Conservation (phyloP, 2,329 filamentous ascomycete genomes). For the Xylaria arbuscula region DNA sequence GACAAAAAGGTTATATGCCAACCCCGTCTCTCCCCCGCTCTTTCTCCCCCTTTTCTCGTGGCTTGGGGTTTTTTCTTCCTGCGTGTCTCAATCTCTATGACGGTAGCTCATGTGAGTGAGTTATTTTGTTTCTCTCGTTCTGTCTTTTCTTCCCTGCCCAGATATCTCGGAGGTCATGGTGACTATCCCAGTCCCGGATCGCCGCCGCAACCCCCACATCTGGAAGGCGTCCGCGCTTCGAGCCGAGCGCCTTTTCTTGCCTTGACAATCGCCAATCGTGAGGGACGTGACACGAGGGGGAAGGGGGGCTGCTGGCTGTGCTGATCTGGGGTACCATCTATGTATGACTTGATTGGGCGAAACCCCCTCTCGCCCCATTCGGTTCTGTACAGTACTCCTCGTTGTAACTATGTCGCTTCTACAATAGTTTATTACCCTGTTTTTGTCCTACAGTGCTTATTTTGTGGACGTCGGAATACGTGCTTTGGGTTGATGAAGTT, state of each 20-base stretch:
- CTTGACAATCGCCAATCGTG: conserved; percentile 23
- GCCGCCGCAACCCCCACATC: conserved; percentile 32
- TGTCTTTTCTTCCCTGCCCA: background rate
- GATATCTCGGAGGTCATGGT: conserved; percentile 19
- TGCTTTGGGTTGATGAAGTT: conserved; percentile 10
- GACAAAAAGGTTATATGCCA: background rate
- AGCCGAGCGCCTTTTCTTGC: conserved; percentile 35
- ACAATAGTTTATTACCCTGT: background rate
- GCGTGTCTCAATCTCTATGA: conserved; percentile 8
- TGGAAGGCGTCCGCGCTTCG: conserved; percentile 39
- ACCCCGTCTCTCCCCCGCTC: background rate
- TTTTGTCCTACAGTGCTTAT: conserved; percentile 2
- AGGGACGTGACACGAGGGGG: background rate
- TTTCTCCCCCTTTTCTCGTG: background rate
- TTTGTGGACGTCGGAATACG: conserved; percentile 11
- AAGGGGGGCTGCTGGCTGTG: conserved; percentile 24
- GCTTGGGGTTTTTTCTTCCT: background rate
- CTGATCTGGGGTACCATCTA: conserved; percentile 36
- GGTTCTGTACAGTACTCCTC: background rate
- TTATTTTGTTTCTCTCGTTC: too few species aligned
- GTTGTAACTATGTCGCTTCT: background rate
- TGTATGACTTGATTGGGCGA: conserved; percentile 20
- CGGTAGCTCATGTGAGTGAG: conserved; percentile 22
- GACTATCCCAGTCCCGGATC: conserved; percentile 31
- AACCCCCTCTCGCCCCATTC: background rate